phyloP scores from a whole-genome alignment of 2,329 filamentous ascomycete genomes.

The Tolypocladium inflatum region DNA sequence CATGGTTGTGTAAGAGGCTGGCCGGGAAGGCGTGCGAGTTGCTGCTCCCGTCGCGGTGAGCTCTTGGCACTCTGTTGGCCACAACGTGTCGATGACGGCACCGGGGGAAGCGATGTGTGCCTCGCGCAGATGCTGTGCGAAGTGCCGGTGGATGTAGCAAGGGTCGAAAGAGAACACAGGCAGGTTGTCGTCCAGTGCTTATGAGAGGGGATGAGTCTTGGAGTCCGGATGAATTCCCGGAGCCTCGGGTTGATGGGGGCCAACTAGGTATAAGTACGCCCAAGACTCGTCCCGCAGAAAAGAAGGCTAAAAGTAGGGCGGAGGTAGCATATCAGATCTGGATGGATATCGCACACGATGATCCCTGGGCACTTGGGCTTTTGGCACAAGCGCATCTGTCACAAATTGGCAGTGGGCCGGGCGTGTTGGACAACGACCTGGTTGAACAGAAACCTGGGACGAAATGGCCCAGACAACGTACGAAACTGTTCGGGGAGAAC shows the following conservation, averaged over 20 bases:
- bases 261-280: constrained; percentile 10
- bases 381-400: constrained; percentile 6
- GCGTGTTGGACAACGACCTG: constrained; percentile 1
- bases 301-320: constrained; percentile 1
- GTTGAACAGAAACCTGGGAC: constrained; percentile 5
- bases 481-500: constrained; percentile 2
- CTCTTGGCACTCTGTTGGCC: background rate
- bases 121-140: background rate
- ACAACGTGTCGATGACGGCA: background rate
- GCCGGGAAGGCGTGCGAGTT: background rate
- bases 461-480: constrained; percentile 4
- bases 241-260: constrained; percentile 3
- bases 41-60: background rate
- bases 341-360: constrained; percentile 6
- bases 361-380: constrained; percentile 2
- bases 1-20: constrained; percentile 5
- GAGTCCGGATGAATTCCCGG: constrained; percentile 1
- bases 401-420: constrained; percentile 11
- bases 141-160: no score
- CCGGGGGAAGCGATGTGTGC: background rate
- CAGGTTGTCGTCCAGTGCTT: background rate
- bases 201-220: constrained; percentile 2
- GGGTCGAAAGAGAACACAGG: background rate
- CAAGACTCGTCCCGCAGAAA: constrained; percentile 1
- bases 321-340: constrained; percentile 12